Evolutionary conservation across 139 green algal species (phyloP), one percentile per base, ranked within the genome.

Genomic region (Klebsormidium nitens): DNA sequence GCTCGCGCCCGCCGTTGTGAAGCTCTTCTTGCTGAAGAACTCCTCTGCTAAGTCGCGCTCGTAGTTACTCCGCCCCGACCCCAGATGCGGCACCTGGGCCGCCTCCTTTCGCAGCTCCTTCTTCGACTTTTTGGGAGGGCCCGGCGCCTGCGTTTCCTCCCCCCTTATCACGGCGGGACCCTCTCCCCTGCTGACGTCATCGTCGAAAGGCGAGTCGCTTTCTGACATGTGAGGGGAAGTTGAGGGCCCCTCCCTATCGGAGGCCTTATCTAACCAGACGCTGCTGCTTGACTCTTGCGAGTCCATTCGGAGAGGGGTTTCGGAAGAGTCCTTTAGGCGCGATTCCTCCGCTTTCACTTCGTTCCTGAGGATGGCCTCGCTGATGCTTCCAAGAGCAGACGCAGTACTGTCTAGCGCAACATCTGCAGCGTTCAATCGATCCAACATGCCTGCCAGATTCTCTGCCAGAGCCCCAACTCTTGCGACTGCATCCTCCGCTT

Each of bases 1-100:
- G 1, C 32, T 63, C 17, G 69, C 69, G 5, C 60, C 69, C 28
- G 64, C 29, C 36, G 75, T 39, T 1, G n/a, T 26, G 52, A 76
- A 76, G 3, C 29, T 52, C 42, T 46, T 72, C 31, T 8, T 23
- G 52, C 69, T 76, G 59, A 76, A 76, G 40, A 76, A 76, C 5
- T 71, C 37, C 38, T 64, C 62, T 0, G 58, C 69, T 17, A 76
- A 32, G 36, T n/a, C 58, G 11, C 8, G 31, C 36, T 76, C 69
- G 36, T 61, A 77, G 62, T 76, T 76, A 4, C 19, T 23, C 0
- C 67, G 36, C 8, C 5, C 61, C 61, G 31, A 75, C 0, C 23
- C 64, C 8, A 36, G 1, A 23, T 26, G 8, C 6, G 46, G 14
- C 39, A 1, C 29, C 5, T 55, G 19, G 19, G 67, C 76, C 44